phyloP scores from a whole-genome alignment of 2,329 filamentous ascomycete species.

The Hawksworthiomyces lignivorus region DNA sequence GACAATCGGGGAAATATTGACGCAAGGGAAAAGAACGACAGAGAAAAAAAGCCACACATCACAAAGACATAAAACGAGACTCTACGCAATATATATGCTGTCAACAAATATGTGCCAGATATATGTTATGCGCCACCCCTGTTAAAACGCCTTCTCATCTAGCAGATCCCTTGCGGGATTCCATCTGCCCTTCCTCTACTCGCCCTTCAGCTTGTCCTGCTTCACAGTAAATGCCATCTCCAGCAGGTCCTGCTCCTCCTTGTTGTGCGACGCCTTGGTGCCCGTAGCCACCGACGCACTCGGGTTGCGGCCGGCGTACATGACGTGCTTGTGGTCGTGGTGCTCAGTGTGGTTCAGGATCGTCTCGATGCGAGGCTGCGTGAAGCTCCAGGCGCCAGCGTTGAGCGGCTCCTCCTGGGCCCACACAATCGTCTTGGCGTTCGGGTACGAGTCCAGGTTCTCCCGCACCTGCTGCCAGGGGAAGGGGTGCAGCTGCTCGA shows the following conservation, averaged over 20 bases:
- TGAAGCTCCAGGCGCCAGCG: constrained; percentile 92
- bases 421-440: constrained; percentile 97
- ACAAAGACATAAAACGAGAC: too few species aligned
- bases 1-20: too few species aligned
- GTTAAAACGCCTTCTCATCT: too few species aligned
- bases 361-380: constrained; percentile 96
- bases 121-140: too few species aligned
- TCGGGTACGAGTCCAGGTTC: constrained; percentile 94
- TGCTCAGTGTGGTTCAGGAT: constrained; percentile 86
- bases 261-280: constrained; percentile 77
- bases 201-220: constrained; percentile 63
- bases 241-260: constrained; percentile 85
- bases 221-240: constrained; percentile 56
- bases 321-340: constrained; percentile 90
- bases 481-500: constrained; percentile 98
- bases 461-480: constrained; percentile 95
- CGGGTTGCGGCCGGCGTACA: constrained; percentile 92
- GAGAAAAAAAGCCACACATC: too few species aligned
- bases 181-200: too few species aligned
- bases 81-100: too few species aligned
- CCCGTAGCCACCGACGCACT: constrained; percentile 92
- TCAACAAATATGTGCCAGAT: too few species aligned
- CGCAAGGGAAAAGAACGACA: too few species aligned
- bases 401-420: constrained; percentile 96
- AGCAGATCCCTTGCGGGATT: too few species aligned